Conservation (phyloP, 148 eudicot species). For the Rhododendron williamsianum region DNA sequence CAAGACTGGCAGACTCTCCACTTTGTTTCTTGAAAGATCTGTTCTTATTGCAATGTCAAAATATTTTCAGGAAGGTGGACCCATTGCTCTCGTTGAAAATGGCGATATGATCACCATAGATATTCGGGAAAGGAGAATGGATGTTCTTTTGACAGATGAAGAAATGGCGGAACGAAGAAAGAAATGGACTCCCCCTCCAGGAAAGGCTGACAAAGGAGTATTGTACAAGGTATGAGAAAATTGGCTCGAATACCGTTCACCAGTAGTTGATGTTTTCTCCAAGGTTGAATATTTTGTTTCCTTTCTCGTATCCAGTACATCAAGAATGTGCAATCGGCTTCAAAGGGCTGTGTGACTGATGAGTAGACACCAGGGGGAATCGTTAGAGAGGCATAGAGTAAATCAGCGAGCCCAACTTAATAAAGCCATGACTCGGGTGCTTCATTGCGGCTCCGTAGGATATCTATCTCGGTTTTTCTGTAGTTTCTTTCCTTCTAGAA, state of each 20-base stretch:
- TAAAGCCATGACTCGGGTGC: background rate
- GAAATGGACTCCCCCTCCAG: slow-evolving; percentile 68
- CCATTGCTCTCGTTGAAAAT: slow-evolving; percentile 73
- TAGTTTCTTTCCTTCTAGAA: background rate
- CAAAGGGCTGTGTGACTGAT: slow-evolving; percentile 83
- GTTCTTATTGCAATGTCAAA: background rate
- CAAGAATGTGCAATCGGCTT: slow-evolving; percentile 77
- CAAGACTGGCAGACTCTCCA: background rate
- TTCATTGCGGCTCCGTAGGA: slow-evolving; percentile 1
- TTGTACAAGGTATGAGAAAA: slow-evolving; percentile 62
- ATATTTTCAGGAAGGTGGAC: slow-evolving; percentile 81
- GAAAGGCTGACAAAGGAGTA: slow-evolving; percentile 72
- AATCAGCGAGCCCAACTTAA: background rate
- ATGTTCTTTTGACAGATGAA: slow-evolving; percentile 58
- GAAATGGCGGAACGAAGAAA: slow-evolving; percentile 64
- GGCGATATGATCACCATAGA: slow-evolving; percentile 82
- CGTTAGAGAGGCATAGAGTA: slow-evolving; percentile 13
- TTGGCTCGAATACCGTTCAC: background rate
- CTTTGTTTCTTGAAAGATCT: background rate
- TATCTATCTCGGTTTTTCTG: background rate
- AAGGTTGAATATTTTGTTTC: background rate
- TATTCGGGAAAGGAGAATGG: slow-evolving; percentile 63
- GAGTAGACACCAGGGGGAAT: slow-evolving; percentile 31
- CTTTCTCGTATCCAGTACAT: slow-evolving; percentile 48
- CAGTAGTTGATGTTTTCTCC: background rate